phyloP scores from a whole-genome alignment of 129 eudicot species.

The Silybum marianum region DNA sequence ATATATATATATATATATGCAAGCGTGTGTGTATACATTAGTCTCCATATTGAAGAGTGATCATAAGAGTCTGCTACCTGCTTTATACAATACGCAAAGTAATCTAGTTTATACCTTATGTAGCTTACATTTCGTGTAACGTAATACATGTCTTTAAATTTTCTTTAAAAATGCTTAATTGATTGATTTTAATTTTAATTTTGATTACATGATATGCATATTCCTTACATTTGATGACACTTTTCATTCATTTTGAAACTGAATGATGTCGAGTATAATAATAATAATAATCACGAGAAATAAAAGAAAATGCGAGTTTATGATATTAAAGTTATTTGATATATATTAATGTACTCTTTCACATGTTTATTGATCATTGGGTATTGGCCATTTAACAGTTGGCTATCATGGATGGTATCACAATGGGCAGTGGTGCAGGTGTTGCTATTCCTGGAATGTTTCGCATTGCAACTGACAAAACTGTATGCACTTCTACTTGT shows the following conservation, averaged over 20 bases:
- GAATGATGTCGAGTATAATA: not conserved
- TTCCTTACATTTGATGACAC: not conserved
- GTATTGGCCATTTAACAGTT: conserved; percentile 46
- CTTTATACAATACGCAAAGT: not conserved
- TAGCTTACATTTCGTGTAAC: not conserved
- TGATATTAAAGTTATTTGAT: not conserved
- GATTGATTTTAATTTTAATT: not conserved
- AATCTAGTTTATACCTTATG: not conserved
- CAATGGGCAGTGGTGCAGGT: conserved; percentile 98
- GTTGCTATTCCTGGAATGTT: conserved; percentile 84
- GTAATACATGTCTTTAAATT: not conserved
- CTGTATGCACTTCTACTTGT: conserved; percentile 53
- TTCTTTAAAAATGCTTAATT: not conserved
- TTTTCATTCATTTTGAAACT: not conserved
- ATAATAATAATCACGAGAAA: not conserved
- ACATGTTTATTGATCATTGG: conserved; percentile 25
- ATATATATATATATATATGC: too few species aligned
- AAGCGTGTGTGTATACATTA: not conserved
- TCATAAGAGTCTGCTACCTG: not conserved
- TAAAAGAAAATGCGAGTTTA: not conserved
- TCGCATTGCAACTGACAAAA: conserved; percentile 83
- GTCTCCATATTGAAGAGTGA: not conserved
- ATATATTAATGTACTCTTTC: not conserved
- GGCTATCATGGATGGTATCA: conserved; percentile 82
- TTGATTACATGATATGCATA: not conserved